Conservation (phyloP, 257 asterid genomes). For the Paulownia fortunei region DNA sequence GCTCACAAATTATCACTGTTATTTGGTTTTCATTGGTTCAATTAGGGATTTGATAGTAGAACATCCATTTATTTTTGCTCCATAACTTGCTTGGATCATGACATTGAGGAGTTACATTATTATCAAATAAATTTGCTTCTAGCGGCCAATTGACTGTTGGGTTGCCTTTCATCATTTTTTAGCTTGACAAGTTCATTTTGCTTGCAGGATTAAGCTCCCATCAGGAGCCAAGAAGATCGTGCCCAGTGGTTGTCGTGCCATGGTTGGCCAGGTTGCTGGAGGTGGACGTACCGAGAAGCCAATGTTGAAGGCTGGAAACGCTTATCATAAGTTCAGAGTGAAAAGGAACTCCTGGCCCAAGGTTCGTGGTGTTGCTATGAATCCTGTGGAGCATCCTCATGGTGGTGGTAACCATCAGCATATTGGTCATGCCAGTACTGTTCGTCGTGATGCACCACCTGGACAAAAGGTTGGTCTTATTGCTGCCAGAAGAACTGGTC, state of each 20-base stretch:
- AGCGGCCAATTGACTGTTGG: not conserved
- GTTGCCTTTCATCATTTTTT: not conserved
- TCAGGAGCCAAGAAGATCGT: slow-evolving; percentile 66
- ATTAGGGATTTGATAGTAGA: not conserved
- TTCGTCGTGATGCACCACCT: slow-evolving; percentile 72
- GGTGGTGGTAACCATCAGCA: slow-evolving; percentile 81
- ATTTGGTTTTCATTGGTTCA: not conserved
- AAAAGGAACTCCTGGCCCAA: slow-evolving; percentile 71
- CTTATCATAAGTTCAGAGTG: slow-evolving; percentile 62
- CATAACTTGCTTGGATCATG: not conserved
- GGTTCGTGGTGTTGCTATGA: slow-evolving; percentile 81
- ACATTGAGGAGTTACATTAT: not conserved
- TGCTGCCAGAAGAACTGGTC: slow-evolving; percentile 68
- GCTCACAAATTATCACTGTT: not conserved
- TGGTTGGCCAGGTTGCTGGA: slow-evolving; percentile 67
- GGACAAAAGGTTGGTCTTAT: slow-evolving; percentile 72
- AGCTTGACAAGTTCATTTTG: not conserved
- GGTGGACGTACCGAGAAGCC: slow-evolving; percentile 68
- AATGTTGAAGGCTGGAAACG: slow-evolving; percentile 59
- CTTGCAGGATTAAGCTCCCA: slow-evolving; percentile 53
- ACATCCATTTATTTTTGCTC: not conserved
- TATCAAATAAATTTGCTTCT: not conserved
- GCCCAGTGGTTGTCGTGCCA: slow-evolving; percentile 61
- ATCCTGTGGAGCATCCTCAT: slow-evolving; percentile 75
- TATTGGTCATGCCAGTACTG: slow-evolving; percentile 67